A percentile compares a stretch with the other conserved stretches of the same genome.
Evolutionary conservation across 2,329 filamentous ascomycete species (phyloP).

Genomic region (Verticillium isaacii): DNA sequence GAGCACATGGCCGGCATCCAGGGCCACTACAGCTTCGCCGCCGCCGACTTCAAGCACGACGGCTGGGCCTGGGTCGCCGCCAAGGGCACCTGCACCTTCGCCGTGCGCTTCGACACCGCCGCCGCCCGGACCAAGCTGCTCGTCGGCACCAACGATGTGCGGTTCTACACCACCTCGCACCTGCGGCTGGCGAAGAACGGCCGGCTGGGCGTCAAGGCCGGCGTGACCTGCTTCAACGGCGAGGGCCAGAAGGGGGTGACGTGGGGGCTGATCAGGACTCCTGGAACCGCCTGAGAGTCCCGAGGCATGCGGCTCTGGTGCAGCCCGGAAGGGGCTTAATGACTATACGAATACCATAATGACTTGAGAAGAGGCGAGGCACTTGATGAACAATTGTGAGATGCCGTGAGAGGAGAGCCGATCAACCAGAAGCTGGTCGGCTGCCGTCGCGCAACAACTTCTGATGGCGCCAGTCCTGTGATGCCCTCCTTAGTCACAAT

Average conservation of each 20-base stretch:
- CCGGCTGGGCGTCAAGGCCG: conserved; percentile 7
- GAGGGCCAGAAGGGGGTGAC: conserved; percentile 5
- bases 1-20: background rate
- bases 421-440: too few relatives aligned
- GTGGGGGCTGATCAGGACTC: conserved; percentile 7
- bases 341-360: too few relatives aligned
- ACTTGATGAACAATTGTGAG: too few relatives aligned
- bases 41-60: conserved; percentile 5
- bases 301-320: background rate
- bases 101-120: conserved; percentile 1
- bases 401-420: too few relatives aligned
- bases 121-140: conserved; percentile 1
- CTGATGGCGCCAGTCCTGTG: too few relatives aligned
- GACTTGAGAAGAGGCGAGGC: too few relatives aligned
- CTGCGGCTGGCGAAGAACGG: conserved; percentile 3
- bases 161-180: conserved; percentile 9
- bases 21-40: conserved; percentile 9
- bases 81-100: conserved; percentile 11
- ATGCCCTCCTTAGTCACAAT: too few relatives aligned
- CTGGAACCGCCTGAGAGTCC: background rate
- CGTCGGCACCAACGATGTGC: conserved; percentile 12
- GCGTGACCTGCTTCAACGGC: conserved; percentile 7
- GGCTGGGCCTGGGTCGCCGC: conserved; percentile 9
- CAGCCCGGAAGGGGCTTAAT: too few relatives aligned
- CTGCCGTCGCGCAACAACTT: too few relatives aligned